phyloP scores from a whole-genome alignment of 1,139 yeast species.

The Pneumocystis murina region DNA sequence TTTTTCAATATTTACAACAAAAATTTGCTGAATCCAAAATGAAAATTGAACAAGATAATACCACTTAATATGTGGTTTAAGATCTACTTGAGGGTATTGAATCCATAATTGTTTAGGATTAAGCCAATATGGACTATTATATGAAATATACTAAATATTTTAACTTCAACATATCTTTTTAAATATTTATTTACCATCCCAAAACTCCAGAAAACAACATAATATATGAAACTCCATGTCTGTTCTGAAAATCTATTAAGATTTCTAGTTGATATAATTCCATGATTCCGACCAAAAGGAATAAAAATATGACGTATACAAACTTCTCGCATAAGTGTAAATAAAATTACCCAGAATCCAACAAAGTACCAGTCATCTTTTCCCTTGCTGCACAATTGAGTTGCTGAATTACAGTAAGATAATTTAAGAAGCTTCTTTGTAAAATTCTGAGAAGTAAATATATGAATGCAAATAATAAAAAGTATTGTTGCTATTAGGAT shows the following conservation, averaged over 20 bases:
- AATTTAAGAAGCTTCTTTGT: background rate
- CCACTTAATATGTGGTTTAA: conserved; percentile 35
- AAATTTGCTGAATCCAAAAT: conserved; percentile 68
- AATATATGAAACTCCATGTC: conserved; percentile 64
- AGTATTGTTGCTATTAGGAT: background rate
- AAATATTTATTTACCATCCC: conserved; percentile 30
- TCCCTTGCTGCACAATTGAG: conserved; percentile 15
- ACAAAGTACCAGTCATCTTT: conserved; percentile 25
- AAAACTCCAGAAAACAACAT: conserved; percentile 36
- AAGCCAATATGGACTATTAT: conserved; percentile 35
- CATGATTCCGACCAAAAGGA: conserved; percentile 41
- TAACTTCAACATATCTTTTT: background rate
- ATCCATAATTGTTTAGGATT: conserved; percentile 45
- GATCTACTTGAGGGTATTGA: conserved; percentile 60
- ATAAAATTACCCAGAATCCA: conserved; percentile 38
- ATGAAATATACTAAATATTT: conserved; percentile 2
- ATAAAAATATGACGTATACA: conserved; percentile 43
- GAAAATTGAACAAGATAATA: conserved; percentile 62
- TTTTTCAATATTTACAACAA: conserved; percentile 62
- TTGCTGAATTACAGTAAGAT: background rate
- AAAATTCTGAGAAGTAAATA: background rate
- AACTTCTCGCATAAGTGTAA: conserved; percentile 46
- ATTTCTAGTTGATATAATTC: conserved; percentile 38
- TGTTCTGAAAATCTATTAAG: conserved; percentile 69
- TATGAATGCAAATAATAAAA: background rate